Evolutionary conservation across 2,329 filamentous ascomycete species (phyloP), one percentile per base, ranked within the genome.

Genomic region (Thielaviopsis musarum): DNA sequence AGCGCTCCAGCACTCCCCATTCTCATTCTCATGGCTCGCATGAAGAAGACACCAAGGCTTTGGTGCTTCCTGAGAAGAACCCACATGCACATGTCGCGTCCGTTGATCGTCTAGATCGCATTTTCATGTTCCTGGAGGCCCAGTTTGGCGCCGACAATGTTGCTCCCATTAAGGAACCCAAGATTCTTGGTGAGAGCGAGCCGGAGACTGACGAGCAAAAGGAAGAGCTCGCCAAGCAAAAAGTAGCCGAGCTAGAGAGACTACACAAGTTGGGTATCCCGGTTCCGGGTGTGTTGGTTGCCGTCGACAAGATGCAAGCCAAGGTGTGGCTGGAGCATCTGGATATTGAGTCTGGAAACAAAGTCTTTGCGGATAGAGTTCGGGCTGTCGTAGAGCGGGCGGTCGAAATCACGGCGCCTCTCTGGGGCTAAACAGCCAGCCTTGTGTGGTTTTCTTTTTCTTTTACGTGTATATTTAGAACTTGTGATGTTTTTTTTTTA

Each of bases 71-170:
- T 24, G 65, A 64, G 60, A 70, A 73, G 24, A 93, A 95, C 68
- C 85, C 84, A 0, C 89, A 95, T 70, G 80, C 84, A 13, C 79
- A 85, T 52, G 72, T 89, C 51, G 79, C 79, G 10, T 77, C 90
- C 0, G 77, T 85, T 52, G 88, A 95, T 65, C 85, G 88, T 49
- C 82, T 97, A 49, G 81, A 85, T 63, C 84, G 91, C 38, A 82
- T 98, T 21, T 86, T 94, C 72, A 88, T 95, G 82, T 95, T 98
- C 75, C 84, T 98, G 15, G 93, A 98, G 75, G 88, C 91, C 2
- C 93, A 98, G 70, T 98, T 98, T 68, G 93, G 93, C 63, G 77
- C 82, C 34, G 85, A 93, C 64, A 85, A 88, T 62, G 83, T 97
- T 60, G 77, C 80, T 0, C 90, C 91, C 4, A 87, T 97, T 64